Evolutionary conservation across 2,329 filamentous ascomycete genomes (phyloP), one percentile per base, ranked within the genome.

Genomic region (Stachybotrys chartarum): DNA sequence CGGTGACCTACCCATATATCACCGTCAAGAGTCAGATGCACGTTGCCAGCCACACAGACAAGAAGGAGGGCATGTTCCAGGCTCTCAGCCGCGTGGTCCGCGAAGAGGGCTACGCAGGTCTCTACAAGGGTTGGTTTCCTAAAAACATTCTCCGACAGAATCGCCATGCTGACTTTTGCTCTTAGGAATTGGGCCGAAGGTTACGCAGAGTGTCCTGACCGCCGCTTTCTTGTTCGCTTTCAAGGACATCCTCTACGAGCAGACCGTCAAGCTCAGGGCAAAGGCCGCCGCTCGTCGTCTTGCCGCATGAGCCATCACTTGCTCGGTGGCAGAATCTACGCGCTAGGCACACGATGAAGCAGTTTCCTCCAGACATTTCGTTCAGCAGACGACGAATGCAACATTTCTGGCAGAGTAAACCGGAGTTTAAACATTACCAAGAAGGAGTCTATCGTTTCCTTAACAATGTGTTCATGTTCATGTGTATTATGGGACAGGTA

Each of bases 21-120:
- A 99, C 94, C 5, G 88, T 99, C 66, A 99, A 99, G 85, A 96
- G 91, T 74, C 85, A 91, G 70, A 96, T 96, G 85, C 94, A 99
- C 71, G 91, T 99, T 58, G 91, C 92, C 31, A 85, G 82, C 59
- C 85, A 84, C 65, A 85, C 85, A 59, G 82, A 83, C n/a, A 85
- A 85, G 60, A 88, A 88, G 73, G 88, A 95, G 74, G 88, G 87
- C 62, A 88, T 97, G 80, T 79, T 86, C 54, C 82, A 85, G 61
- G 89, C 86, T 50, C 82, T 99, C 68, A 85, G 81, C 67, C 82
- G 87, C 58, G 92, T 97, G 57, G 81, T 97, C 58, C 81, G 77
- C 61, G 90, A 97, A 68, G 93, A 97, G 74, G 94, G 94, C n/a
- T 96, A 91, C 68, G 78, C 82, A 55, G 93, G 94, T 32, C 77